A percentile compares a stretch with the other conserved stretches of the same genome.
phyloP scores from a whole-genome alignment of 2,329 filamentous ascomycete genomes.

The Colletotrichum sp. region DNA sequence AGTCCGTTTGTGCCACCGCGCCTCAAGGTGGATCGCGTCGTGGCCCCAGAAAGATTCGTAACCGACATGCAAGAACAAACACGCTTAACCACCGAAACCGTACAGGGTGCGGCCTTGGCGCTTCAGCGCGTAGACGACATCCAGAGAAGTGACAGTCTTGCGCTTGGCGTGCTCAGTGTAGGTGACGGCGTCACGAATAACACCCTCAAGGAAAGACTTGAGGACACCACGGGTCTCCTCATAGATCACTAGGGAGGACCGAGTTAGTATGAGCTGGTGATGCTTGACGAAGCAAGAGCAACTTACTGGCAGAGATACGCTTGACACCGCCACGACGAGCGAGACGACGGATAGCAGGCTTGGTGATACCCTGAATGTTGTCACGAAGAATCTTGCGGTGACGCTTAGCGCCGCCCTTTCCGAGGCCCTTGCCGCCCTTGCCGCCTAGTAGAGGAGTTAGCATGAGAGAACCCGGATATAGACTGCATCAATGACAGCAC shows the following conservation, averaged over 20 bases:
- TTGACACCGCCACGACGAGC: slow-evolving; percentile 99
- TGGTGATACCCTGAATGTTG: slow-evolving; percentile 99
- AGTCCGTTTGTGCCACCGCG: slow-evolving; percentile 17
- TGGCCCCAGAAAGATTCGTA: slow-evolving; percentile 36
- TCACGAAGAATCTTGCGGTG: slow-evolving; percentile 99
- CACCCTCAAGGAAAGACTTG: slow-evolving; percentile 79
- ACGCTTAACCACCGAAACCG: slow-evolving; percentile 83
- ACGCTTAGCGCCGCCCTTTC: slow-evolving; percentile 98
- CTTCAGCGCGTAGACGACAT: slow-evolving; percentile 73
- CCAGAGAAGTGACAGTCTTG: slow-evolving; percentile 77
- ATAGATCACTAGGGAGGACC: slow-evolving; percentile 66
- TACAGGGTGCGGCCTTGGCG: slow-evolving; percentile 79
- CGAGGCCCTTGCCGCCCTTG: slow-evolving; percentile 97
- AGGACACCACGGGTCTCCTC: slow-evolving; percentile 79
- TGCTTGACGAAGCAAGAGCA: neutral
- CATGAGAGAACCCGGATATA: neutral
- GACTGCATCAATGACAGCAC: slow-evolving; percentile 7
- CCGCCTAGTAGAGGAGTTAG: slow-evolving; percentile 62
- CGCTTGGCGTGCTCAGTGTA: slow-evolving; percentile 84
- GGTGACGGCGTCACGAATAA: slow-evolving; percentile 79
- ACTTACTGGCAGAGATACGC: slow-evolving; percentile 94
- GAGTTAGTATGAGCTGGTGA: slow-evolving; percentile 18
- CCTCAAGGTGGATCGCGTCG: slow-evolving; percentile 15
- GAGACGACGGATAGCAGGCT: slow-evolving; percentile 98
- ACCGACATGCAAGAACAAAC: slow-evolving; percentile 35